These are phyloP conservation scores for Saccharomyces hybrid DNA, from an alignment of 1,139 yeast species.

Conservation along the genomic window DNA sequence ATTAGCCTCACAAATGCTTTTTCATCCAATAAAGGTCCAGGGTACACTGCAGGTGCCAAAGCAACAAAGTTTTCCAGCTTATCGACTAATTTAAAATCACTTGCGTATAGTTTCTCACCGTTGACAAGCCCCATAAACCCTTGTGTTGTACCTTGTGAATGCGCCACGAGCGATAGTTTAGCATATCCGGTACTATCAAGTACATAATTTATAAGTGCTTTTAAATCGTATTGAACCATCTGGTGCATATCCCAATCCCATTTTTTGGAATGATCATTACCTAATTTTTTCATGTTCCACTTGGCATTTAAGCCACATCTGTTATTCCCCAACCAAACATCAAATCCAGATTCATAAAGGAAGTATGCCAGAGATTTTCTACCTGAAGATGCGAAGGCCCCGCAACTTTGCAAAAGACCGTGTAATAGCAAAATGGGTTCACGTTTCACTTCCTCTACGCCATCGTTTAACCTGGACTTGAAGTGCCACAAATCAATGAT, in stretches of 20 bases:
- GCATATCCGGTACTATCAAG: conserved; percentile 35
- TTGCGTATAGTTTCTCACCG: conserved; percentile 28
- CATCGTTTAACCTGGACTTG: conserved; percentile 42
- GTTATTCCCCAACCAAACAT: conserved; percentile 92
- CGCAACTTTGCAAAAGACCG: conserved; percentile 82
- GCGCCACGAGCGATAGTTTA: conserved; percentile 64
- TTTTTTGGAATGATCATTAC: conserved; percentile 40
- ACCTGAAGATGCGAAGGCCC: conserved; percentile 79
- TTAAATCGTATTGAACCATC: conserved; percentile 72
- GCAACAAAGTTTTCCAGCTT: conserved; percentile 65
- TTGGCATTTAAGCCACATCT: conserved; percentile 75
- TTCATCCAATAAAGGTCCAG: conserved; percentile 62
- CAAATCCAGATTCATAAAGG: conserved; percentile 57
- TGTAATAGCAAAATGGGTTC: conserved; percentile 72
- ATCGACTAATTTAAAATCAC: conserved; percentile 37
- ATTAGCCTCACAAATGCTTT: conserved; percentile 44
- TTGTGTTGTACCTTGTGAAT: conserved; percentile 92
- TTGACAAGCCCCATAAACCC: conserved; percentile 54
- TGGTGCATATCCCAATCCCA: conserved; percentile 89
- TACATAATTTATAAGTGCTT: conserved; percentile 61
- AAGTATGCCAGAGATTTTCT: conserved; percentile 64
- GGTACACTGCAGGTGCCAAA: conserved; percentile 85
- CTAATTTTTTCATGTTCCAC: conserved; percentile 39
- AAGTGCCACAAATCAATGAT: conserved; percentile 55
- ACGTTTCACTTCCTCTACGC: conserved; percentile 34